A percentile compares a stretch with the other conserved stretches of the same genome.
Evolutionary conservation across 208 protist species (phyloP).

Genomic region (Trypanosoma grayi): DNA sequence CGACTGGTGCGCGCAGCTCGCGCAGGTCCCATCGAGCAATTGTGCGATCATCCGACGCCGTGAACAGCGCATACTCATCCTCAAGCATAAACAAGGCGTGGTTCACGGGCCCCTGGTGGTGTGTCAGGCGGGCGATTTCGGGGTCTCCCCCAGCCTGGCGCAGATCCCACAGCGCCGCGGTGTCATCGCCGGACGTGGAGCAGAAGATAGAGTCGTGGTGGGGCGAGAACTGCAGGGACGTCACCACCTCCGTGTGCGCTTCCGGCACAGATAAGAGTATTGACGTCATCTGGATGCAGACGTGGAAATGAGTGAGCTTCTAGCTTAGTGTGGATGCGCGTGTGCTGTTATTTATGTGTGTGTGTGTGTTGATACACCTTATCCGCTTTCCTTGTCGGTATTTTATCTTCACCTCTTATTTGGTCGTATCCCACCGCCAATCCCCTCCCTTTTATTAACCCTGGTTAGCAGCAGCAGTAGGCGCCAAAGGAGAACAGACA

Average conservation of each 20-base stretch:
- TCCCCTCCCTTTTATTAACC: neutral
- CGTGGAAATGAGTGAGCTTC: neutral
- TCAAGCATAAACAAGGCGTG: constrained; percentile 60
- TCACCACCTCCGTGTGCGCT: constrained; percentile 75
- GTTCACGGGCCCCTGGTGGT: constrained; percentile 74
- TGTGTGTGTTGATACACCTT: neutral
- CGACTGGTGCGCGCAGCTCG: constrained; percentile 33
- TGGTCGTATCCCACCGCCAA: neutral
- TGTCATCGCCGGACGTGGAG: constrained; percentile 84
- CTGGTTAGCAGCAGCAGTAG: neutral
- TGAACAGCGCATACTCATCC: constrained; percentile 42
- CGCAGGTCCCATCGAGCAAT: constrained; percentile 75
- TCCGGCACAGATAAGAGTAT: constrained; percentile 51
- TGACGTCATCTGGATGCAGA: neutral
- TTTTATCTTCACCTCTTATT: neutral
- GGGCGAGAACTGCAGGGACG: constrained; percentile 68
- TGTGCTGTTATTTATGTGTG: neutral
- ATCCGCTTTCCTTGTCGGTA: neutral
- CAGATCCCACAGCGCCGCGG: constrained; percentile 74
- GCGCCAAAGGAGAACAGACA: neutral
- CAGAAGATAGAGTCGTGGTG: constrained; percentile 45
- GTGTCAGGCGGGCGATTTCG: constrained; percentile 25
- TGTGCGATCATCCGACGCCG: constrained; percentile 75
- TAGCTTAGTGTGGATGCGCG: no score
- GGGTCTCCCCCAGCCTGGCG: constrained; percentile 21